phyloP scores from a whole-genome alignment of 139 green algal genomes.

The Micractinium conductrix region DNA sequence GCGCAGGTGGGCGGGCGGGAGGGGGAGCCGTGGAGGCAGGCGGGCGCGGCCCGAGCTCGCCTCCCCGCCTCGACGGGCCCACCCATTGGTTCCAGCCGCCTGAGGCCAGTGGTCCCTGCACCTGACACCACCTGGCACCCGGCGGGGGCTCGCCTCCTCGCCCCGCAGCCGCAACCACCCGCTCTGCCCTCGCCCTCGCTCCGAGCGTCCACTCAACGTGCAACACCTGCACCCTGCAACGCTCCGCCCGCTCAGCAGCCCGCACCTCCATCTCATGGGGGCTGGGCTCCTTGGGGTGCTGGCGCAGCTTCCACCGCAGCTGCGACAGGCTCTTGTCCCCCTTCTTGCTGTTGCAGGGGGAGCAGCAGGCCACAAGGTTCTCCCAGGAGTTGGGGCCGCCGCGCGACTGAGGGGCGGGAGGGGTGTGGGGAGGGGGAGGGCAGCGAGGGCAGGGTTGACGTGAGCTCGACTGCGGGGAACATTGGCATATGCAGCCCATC shows the following conservation, averaged over 20 bases:
- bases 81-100: too few relatives aligned
- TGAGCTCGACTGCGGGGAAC: not conserved
- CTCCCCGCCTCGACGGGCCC: too few relatives aligned
- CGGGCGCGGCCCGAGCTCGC: too few relatives aligned
- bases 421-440: not conserved
- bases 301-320: conserved; percentile 62
- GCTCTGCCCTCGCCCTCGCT: too few relatives aligned
- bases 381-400: conserved; percentile 63
- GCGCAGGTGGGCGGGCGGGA: not conserved
- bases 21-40: too few relatives aligned
- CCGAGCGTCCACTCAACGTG: too few relatives aligned
- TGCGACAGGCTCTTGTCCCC: conserved; percentile 60
- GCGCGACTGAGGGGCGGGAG: not conserved
- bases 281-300: conserved; percentile 15
- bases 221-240: not conserved
- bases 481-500: too few relatives aligned
- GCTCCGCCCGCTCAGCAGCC: not conserved
- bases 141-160: too few relatives aligned
- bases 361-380: conserved; percentile 69
- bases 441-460: not conserved
- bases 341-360: conserved; percentile 65
- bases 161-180: too few relatives aligned
- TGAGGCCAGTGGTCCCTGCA: not conserved
- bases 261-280: conserved; percentile 4
- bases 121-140: not conserved